Conservation (phyloP, 441 rosid genomes). For the Mallotus repandus region DNA sequence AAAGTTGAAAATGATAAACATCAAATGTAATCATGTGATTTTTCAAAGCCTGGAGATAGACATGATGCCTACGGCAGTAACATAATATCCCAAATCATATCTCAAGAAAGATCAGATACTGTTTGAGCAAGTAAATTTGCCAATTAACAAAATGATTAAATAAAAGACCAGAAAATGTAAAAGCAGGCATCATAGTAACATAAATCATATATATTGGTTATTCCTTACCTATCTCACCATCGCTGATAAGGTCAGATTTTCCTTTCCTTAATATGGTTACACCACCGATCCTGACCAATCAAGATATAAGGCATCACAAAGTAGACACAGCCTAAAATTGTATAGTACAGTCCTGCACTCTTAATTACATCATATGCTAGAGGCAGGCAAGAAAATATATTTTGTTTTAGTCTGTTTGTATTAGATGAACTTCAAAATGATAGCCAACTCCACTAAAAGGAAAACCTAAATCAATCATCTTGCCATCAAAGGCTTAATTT, state of each 20-base stretch:
- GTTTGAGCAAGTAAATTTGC: background rate
- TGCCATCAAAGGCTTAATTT: background rate
- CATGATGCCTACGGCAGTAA: background rate
- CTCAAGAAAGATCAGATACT: background rate
- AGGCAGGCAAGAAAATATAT: background rate
- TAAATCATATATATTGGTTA: too few relatives aligned
- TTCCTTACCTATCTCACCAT: slow-evolving; percentile 71
- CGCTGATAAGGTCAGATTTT: slow-evolving; percentile 72
- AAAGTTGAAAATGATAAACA: slow-evolving; percentile 16
- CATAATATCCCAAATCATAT: background rate
- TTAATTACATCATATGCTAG: background rate
- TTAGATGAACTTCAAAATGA: background rate
- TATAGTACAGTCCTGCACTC: background rate
- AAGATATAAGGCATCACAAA: slow-evolving; percentile 18
- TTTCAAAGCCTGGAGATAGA: background rate
- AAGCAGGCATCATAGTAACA: background rate
- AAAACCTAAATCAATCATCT: background rate
- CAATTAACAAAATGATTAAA: background rate
- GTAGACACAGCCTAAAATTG: background rate
- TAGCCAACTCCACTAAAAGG: background rate
- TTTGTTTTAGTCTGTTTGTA: background rate
- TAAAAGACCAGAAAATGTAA: background rate
- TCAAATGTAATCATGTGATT: slow-evolving; percentile 6
- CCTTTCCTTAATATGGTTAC: slow-evolving; percentile 86
- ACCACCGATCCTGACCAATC: slow-evolving; percentile 70